Base-by-base conservation (phyloP, 2,329 filamentous ascomycete species). In the Aspergillus fumigatiaffinis region DNA sequence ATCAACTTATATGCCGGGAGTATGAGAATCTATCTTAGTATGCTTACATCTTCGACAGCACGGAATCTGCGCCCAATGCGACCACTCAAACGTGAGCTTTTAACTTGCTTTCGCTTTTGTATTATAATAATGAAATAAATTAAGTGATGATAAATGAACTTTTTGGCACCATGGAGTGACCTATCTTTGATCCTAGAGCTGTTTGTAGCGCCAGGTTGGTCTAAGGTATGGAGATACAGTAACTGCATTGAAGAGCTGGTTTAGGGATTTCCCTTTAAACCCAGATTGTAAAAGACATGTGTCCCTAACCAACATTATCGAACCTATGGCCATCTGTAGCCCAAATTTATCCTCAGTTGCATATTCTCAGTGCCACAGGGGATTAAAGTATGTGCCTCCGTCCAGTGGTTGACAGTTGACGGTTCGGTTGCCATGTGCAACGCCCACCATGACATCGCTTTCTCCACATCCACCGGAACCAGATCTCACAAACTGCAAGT, bases 391-490 rank as follows among this genome's bases (percentile, higher is more conserved):
- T 20, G 48, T 50, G 1, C 6, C 17, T 32, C 14, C 14, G 21
- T 28, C 17, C 6, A 50, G 26, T 21, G 17, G 29, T 20, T 20
- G 6, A 26, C 12, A 6, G 32, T 35, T 35, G 28, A 29, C 21
- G 17, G 17, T 35, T 20, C 35, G 55, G 58, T 62, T 63, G 60
- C 58, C 59, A 52, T 56, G 58, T 53, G 61, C 63, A 60, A 65
- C 62, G 61, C 29, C 32, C 48, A 62, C 32, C 25, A 51, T 60
- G 60, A 61, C 58, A 61, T 65, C 61, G 59, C 50, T 54, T 49
- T 54, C 59, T 58, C 57, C 58, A 58, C 51, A 52, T 50, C 32
- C 25, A 48, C 38, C 57, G 9, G 47, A 58, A 50, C 50, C 46
- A 52, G 26, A 58, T 6, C 52, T 20, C 42, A 46, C 41, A 54